Base-by-base conservation (phyloP, 225 moss, liverwort and hornwort genomes). In the Thuidium tamariscinum region DNA sequence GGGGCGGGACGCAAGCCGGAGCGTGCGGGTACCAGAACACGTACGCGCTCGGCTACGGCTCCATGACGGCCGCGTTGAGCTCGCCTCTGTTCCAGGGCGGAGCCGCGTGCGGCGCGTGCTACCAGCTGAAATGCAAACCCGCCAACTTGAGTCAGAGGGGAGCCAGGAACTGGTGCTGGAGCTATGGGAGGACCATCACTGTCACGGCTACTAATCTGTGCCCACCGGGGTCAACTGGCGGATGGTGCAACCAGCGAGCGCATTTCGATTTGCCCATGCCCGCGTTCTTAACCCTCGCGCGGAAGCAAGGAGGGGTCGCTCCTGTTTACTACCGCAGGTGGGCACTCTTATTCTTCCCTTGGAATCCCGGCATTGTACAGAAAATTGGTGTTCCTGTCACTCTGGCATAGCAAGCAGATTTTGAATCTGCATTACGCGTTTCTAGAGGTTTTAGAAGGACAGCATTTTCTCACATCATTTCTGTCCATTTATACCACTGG, bases 131-230 rank as follows among this genome's bases (percentile, higher is more conserved):
- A 54, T 93, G 93, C 25, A 80, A 83, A 52, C 78, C 85, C 7
- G 86, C 87, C 13, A 29, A 84, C 75, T 2, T 69, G 74, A 0
- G 11, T 61, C 27, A 74, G 52, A 6, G 55, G 16, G 76, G 76
- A 76, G 67, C 34, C 19, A 32, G 16, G 29, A 80, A 83, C 51
- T 91, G 91, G 91, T 93, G 93, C 82, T 89, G 66, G 36, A 87
- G 63, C 19, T 41, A 49, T 6, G 37, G 37, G 5, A 71, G 66
- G 11, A 64, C 26, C 19, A 90, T 91, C 79, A 83, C 83, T 3
- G 83, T 94, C 2, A 92, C 92, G 3, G 94, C 92, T 11, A 94
- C 94, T 4, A 94, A 92, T 29, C 82, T 94, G 49, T 94, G 94
- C 18, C 92, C 94, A 2, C 90, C 91, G 0, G 84, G 89, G 1